Percentiles rank a stretch among this genome's conserved stretches.
Evolutionary conservation across 129 eudicot genomes (phyloP).

Genomic region (Erigeron canadensis): DNA sequence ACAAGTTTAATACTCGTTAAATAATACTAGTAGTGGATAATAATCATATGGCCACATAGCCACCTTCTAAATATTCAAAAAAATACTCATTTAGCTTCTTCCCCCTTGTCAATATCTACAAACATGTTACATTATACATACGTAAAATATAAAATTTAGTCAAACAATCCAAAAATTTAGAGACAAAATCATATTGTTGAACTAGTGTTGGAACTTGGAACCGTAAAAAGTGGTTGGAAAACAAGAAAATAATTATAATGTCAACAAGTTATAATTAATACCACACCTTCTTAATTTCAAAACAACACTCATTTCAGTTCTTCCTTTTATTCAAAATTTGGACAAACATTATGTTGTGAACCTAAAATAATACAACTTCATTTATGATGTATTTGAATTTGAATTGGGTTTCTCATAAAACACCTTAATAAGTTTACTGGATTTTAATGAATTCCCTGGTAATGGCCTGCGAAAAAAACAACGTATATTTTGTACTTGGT

Average conservation of each 20-base stretch:
- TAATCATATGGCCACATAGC: slow-evolving; percentile 29
- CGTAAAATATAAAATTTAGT: slow-evolving; percentile 14
- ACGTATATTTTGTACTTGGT: slow-evolving; percentile 3
- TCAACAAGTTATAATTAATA: slow-evolving; percentile 28
- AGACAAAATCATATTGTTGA: slow-evolving; percentile 16
- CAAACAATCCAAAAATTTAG: slow-evolving; percentile 20
- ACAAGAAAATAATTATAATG: slow-evolving; percentile 27
- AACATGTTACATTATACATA: neutral
- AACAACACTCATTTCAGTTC: slow-evolving; percentile 22
- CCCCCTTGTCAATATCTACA: slow-evolving; percentile 26
- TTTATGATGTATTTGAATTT: slow-evolving; percentile 14
- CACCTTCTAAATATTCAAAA: slow-evolving; percentile 44
- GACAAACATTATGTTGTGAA: too few relatives aligned
- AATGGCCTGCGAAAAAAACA: neutral
- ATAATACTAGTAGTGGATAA: neutral
- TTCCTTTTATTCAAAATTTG: too few relatives aligned
- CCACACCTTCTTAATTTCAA: slow-evolving; percentile 21
- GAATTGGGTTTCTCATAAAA: neutral
- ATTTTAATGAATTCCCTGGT: neutral
- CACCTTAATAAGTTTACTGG: neutral
- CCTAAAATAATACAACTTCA: neutral
- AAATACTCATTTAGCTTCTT: slow-evolving; percentile 37
- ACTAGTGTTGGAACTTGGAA: slow-evolving; percentile 20
- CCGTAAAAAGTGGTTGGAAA: slow-evolving; percentile 26
- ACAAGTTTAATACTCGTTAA: neutral